Conservation (phyloP, 768 basidiomycete species). For the Hypholoma fasciculare region DNA sequence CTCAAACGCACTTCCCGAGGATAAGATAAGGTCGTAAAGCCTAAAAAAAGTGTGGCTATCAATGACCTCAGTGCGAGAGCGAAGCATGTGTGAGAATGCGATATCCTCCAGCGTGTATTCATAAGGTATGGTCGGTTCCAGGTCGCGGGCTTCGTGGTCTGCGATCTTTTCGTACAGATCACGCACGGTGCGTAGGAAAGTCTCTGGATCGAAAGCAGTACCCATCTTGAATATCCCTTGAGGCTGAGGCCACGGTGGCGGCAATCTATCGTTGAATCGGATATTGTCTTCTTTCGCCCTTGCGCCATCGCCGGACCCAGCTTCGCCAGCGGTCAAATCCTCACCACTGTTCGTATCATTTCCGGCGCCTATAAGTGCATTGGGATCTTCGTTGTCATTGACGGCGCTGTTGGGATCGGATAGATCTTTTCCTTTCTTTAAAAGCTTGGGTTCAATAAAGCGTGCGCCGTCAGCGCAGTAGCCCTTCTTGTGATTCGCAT, state of each 20-base stretch:
- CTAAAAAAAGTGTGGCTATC: background rate
- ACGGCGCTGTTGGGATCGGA: too few species aligned
- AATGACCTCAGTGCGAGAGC: background rate
- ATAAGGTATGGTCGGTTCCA: background rate
- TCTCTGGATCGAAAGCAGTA: background rate
- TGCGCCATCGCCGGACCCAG: too few species aligned
- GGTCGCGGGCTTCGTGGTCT: background rate
- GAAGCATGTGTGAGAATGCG: background rate
- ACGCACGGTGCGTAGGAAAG: background rate
- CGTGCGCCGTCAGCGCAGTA: constrained; percentile 7
- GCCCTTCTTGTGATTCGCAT: constrained; percentile 6
- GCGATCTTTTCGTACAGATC: background rate
- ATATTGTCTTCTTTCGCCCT: too few species aligned
- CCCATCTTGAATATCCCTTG: background rate
- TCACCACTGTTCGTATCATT: too few species aligned
- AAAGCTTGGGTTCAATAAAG: too few species aligned
- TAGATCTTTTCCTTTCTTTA: background rate
- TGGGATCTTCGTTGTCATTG: too few species aligned
- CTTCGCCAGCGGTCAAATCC: too few species aligned
- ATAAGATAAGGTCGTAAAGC: background rate
- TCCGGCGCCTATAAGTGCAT: too few species aligned
- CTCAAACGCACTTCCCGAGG: background rate
- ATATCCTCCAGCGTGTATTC: background rate
- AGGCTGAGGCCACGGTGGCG: background rate
- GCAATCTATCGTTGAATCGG: too few species aligned